A percentile compares a stretch with the other conserved stretches of the same genome.
phyloP scores from a whole-genome alignment of 2,329 filamentous ascomycete genomes.

The Grosmannia penicillata region DNA sequence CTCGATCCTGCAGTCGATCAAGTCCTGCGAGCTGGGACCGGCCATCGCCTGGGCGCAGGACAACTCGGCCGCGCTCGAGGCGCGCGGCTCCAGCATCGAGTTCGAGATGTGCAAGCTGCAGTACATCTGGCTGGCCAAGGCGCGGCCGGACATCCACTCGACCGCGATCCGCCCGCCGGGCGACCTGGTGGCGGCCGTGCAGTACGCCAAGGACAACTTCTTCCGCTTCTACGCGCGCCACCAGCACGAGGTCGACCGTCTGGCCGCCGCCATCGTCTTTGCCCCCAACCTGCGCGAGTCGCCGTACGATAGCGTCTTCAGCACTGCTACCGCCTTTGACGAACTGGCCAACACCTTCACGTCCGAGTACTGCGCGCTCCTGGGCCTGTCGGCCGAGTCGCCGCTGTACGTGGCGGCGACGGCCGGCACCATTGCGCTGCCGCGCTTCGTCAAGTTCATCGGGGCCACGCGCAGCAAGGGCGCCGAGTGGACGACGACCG shows the following conservation, averaged over 20 bases:
- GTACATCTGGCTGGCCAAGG: conserved; percentile 76
- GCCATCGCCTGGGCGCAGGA: conserved; percentile 76
- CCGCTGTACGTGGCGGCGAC: conserved; percentile 88
- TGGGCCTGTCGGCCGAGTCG: conserved; percentile 80
- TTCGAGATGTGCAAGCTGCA: conserved; percentile 87
- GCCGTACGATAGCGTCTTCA: conserved; percentile 68
- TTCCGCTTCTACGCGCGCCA: conserved; percentile 61
- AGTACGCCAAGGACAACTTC: conserved; percentile 66
- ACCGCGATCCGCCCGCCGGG: neutral
- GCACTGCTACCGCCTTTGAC: conserved; percentile 51
- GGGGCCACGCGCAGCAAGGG: conserved; percentile 76
- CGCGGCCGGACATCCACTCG: conserved; percentile 20
- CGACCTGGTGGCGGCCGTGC: conserved; percentile 36
- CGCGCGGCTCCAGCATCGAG: conserved; percentile 79
- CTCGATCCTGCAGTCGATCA: conserved; percentile 65
- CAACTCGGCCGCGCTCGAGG: conserved; percentile 58
- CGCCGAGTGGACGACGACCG: conserved; percentile 86
- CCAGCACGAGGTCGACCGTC: conserved; percentile 61
- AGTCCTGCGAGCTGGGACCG: conserved; percentile 57
- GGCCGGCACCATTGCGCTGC: conserved; percentile 81
- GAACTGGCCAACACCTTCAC: conserved; percentile 81
- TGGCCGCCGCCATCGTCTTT: conserved; percentile 71
- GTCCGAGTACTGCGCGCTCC: conserved; percentile 81
- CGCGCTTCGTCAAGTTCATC: conserved; percentile 76
- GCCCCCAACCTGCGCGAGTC: conserved; percentile 57